Conservation (phyloP, 495 filamentous ascomycete species). For the Penicillium fimorum region DNA sequence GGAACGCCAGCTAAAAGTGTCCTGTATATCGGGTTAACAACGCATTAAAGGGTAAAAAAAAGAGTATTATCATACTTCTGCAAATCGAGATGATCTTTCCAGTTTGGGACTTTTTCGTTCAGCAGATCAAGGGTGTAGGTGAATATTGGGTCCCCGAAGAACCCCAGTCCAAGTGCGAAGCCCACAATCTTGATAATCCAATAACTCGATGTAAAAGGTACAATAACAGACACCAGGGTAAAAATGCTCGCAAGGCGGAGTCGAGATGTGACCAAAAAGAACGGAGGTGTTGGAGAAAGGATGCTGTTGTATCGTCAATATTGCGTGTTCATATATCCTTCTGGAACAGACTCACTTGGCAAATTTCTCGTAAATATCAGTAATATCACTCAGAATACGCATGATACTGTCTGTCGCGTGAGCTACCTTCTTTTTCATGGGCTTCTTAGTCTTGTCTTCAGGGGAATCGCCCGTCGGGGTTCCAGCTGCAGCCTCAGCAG, state of each 20-base stretch:
- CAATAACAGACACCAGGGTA: constrained; percentile 53
- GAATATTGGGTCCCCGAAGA: constrained; percentile 80
- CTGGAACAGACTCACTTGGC: constrained; percentile 57
- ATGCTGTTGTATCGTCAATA: constrained; percentile 46
- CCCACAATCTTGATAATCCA: constrained; percentile 68
- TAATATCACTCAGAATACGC: constrained; percentile 69
- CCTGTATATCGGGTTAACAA: constrained; percentile 34
- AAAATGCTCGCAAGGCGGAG: constrained; percentile 63
- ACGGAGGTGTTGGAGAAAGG: constrained; percentile 75
- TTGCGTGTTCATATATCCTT: neutral
- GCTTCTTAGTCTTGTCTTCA: constrained; percentile 82
- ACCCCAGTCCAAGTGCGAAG: constrained; percentile 66
- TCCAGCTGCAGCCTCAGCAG: constrained; percentile 54
- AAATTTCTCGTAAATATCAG: constrained; percentile 78
- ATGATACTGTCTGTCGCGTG: constrained; percentile 72
- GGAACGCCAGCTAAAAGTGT: constrained; percentile 80
- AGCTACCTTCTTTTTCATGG: constrained; percentile 77
- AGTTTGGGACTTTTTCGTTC: constrained; percentile 67
- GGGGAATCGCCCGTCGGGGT: constrained; percentile 54
- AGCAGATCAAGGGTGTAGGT: constrained; percentile 55
- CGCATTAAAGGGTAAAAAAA: constrained; percentile 6
- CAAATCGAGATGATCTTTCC: constrained; percentile 71
- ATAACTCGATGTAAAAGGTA: constrained; percentile 66
- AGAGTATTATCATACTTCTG: constrained; percentile 50
- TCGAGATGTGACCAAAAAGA: constrained; percentile 60